These are phyloP conservation scores for Inonotus obliquus DNA, from an alignment of 1,284 basidiomycete genomes.

Conservation along the genomic window DNA sequence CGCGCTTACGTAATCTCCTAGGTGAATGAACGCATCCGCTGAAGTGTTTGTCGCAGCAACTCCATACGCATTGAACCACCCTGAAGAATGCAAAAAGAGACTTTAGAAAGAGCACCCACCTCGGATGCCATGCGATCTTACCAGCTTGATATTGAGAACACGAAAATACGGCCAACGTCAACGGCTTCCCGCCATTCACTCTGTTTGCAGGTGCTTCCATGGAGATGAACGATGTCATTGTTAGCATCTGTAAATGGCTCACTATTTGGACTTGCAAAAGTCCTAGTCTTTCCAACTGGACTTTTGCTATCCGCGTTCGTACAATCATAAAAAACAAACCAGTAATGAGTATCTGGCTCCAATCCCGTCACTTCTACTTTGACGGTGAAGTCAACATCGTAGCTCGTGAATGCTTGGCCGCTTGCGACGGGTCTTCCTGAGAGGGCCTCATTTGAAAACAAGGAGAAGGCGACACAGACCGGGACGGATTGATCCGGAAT, in stretches of 20 bases:
- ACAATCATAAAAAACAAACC: slow-evolving; percentile 58
- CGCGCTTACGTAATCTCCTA: slow-evolving; percentile 56
- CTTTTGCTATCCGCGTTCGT: slow-evolving; percentile 42
- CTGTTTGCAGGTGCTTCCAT: slow-evolving; percentile 39
- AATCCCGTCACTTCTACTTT: slow-evolving; percentile 58
- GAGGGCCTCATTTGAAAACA: slow-evolving; percentile 35
- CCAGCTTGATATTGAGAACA: slow-evolving; percentile 53
- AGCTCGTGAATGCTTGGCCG: slow-evolving; percentile 53
- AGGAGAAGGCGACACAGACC: slow-evolving; percentile 51
- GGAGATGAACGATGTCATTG: background rate
- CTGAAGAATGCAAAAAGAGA: slow-evolving; percentile 27
- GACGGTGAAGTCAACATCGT: slow-evolving; percentile 61
- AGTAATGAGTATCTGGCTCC: slow-evolving; percentile 52
- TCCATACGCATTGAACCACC: slow-evolving; percentile 68
- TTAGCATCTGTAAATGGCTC: slow-evolving; percentile 20
- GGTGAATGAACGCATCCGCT: slow-evolving; percentile 57
- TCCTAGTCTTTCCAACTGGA: slow-evolving; percentile 47
- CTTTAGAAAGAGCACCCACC: background rate
- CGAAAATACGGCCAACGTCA: slow-evolving; percentile 56
- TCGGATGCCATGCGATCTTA: slow-evolving; percentile 18
- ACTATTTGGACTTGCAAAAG: slow-evolving; percentile 44
- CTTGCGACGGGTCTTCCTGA: slow-evolving; percentile 38
- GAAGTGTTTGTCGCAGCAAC: slow-evolving; percentile 52
- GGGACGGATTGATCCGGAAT: slow-evolving; percentile 52
- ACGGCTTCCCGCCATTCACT: slow-evolving; percentile 52